Conservation (phyloP, 352 stramenopile species). For the Globisporangium solare region DNA sequence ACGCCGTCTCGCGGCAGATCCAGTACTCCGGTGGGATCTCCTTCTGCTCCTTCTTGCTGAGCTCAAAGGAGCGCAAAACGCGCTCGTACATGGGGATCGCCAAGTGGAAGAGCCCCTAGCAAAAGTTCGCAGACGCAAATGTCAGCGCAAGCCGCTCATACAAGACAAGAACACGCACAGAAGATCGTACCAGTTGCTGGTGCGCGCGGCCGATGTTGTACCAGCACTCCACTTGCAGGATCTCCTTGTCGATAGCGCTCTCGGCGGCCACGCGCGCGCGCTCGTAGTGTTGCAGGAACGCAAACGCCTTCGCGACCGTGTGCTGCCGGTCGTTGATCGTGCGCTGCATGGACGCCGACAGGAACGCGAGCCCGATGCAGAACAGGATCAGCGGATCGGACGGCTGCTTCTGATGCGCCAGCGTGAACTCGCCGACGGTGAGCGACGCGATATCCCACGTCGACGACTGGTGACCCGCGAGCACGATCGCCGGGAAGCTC, state of each 20-base stretch:
- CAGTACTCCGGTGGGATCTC: conserved; percentile 62
- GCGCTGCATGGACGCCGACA: conserved; percentile 81
- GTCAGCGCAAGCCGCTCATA: not conserved
- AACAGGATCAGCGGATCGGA: conserved; percentile 75
- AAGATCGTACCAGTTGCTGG: conserved; percentile 70
- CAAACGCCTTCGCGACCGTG: conserved; percentile 82
- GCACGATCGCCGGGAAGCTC: conserved; percentile 74
- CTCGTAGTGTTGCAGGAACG: conserved; percentile 83
- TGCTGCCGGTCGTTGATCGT: conserved; percentile 84
- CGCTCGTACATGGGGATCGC: conserved; percentile 87
- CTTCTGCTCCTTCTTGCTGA: conserved; percentile 35
- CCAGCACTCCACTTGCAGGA: conserved; percentile 72
- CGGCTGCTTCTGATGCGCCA: conserved; percentile 75
- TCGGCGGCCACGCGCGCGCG: conserved; percentile 36
- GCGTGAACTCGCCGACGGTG: conserved; percentile 78
- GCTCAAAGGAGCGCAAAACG: conserved; percentile 75
- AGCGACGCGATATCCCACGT: conserved; percentile 83
- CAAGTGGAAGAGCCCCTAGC: conserved; percentile 80
- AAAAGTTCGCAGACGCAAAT: conserved; percentile 1
- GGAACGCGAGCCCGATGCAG: conserved; percentile 79
- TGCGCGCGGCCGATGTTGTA: conserved; percentile 86
- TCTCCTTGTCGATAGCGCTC: conserved; percentile 54
- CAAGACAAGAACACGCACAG: conserved; percentile 2
- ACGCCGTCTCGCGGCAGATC: conserved; percentile 80
- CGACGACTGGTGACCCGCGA: conserved; percentile 79